Evolutionary conservation across 495 filamentous ascomycete species (phyloP).

Genomic region (Jackrogersella minutella): DNA sequence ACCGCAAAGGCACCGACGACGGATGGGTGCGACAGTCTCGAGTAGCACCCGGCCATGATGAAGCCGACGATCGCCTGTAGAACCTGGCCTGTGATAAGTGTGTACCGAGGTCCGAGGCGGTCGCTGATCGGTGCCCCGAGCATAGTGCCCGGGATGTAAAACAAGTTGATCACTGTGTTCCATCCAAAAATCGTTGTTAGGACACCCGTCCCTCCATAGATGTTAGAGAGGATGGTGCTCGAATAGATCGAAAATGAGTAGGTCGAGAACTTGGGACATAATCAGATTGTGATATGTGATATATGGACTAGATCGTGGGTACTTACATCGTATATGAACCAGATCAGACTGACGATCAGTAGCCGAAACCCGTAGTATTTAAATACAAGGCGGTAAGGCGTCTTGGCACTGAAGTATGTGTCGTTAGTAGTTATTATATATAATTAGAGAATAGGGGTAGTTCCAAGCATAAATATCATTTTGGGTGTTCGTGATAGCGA

Average conservation of each 20-base stretch:
- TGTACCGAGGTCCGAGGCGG: conserved; percentile 75
- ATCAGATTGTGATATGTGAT: conserved; percentile 10
- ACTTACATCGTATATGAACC: conserved; percentile 86
- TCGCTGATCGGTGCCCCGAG: conserved; percentile 78
- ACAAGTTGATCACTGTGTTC: conserved; percentile 83
- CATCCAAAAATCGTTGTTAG: conserved; percentile 83
- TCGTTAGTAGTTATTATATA: conserved; percentile 3
- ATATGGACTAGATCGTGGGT: not conserved
- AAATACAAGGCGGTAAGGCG: conserved; percentile 63
- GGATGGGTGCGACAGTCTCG: conserved; percentile 63
- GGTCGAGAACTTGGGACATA: conserved; percentile 62
- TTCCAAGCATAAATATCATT: not conserved
- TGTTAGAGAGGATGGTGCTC: conserved; percentile 70
- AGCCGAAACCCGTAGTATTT: conserved; percentile 70
- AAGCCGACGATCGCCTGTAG: conserved; percentile 82
- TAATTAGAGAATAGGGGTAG: not conserved
- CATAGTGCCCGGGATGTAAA: conserved; percentile 85
- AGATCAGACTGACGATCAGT: conserved; percentile 76
- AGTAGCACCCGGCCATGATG: conserved; percentile 83
- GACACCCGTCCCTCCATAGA: conserved; percentile 63
- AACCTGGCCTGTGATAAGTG: conserved; percentile 70
- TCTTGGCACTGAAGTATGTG: conserved; percentile 48
- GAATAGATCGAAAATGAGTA: conserved; percentile 86
- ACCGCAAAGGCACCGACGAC: conserved; percentile 81
- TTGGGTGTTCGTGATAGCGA: not conserved